Evolutionary conservation across 805 yeast genomes (phyloP).

Genomic region (Candida gorgasii): DNA sequence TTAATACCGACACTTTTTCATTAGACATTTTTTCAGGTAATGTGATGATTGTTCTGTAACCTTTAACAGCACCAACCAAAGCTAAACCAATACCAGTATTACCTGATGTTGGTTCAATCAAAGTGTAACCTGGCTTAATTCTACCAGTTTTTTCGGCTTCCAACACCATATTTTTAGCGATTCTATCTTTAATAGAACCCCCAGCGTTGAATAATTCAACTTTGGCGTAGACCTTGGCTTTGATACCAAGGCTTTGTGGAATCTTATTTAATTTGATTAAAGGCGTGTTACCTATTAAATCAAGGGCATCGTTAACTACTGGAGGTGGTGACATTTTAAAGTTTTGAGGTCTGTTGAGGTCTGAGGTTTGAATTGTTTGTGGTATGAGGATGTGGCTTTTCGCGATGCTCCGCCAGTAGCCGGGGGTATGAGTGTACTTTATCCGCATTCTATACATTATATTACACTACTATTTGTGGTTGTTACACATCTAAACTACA

Average conservation of each 20-base stretch:
- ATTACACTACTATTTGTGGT: no score
- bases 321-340: slow-evolving; percentile 23
- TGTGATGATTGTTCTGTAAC: slow-evolving; percentile 84
- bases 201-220: slow-evolving; percentile 86
- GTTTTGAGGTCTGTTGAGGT: neutral
- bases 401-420: slow-evolving; percentile 5
- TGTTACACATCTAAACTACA: no score
- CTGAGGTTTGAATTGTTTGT: neutral
- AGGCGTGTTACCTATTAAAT: slow-evolving; percentile 86
- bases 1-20: slow-evolving; percentile 83
- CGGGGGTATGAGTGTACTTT: no score
- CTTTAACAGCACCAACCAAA: slow-evolving; percentile 80
- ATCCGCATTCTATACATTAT: no score
- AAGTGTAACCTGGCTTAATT: slow-evolving; percentile 81
- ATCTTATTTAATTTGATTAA: slow-evolving; percentile 70
- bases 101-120: slow-evolving; percentile 89
- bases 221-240: slow-evolving; percentile 71
- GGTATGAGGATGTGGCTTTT: slow-evolving; percentile 3
- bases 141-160: slow-evolving; percentile 78
- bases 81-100: slow-evolving; percentile 92
- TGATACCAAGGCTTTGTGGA: slow-evolving; percentile 74
- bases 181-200: slow-evolving; percentile 87
- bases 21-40: slow-evolving; percentile 91
- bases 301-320: slow-evolving; percentile 56
- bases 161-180: slow-evolving; percentile 82